phyloP scores from a whole-genome alignment of 345 rosid genomes.

The Aethionema arabicum region DNA sequence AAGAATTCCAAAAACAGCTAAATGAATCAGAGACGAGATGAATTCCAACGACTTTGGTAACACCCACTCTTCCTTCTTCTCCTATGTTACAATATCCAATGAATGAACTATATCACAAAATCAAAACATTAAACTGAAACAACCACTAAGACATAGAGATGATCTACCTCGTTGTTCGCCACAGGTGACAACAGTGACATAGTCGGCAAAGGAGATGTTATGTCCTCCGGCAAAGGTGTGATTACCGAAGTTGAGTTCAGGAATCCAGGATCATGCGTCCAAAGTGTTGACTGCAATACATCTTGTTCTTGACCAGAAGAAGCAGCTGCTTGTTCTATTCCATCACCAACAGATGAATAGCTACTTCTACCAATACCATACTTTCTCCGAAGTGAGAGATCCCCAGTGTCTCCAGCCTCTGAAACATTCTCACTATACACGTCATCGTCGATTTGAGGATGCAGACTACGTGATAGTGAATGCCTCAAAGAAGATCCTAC shows the following conservation, averaged over 20 bases:
- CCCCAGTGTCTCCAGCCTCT: constrained; percentile 91
- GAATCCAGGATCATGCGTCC: constrained; percentile 33
- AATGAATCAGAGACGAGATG: constrained; percentile 51
- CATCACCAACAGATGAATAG: constrained; percentile 43
- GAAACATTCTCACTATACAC: constrained; percentile 63
- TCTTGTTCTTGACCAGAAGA: constrained; percentile 32
- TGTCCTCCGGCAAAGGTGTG: constrained; percentile 45
- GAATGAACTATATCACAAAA: constrained; percentile 14
- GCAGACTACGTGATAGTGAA: constrained; percentile 42
- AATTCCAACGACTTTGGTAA: constrained; percentile 56
- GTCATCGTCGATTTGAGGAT: constrained; percentile 44
- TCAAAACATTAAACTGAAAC: constrained; percentile 20
- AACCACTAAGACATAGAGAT: constrained; percentile 9
- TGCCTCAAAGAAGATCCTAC: constrained; percentile 48
- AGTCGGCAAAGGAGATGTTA: constrained; percentile 47
- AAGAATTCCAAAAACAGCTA: constrained; percentile 76
- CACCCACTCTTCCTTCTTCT: constrained; percentile 39
- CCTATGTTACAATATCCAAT: constrained; percentile 21
- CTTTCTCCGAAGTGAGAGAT: constrained; percentile 58
- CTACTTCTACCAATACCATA: constrained; percentile 48
- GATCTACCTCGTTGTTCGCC: constrained; percentile 27
- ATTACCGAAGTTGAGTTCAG: constrained; percentile 34
- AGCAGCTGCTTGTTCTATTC: constrained; percentile 40
- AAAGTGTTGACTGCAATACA: constrained; percentile 26
- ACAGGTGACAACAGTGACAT: constrained; percentile 43